Evolutionary conservation across 2,329 filamentous ascomycete genomes (phyloP).

Genomic region (Cladobotryum mycophilum): DNA sequence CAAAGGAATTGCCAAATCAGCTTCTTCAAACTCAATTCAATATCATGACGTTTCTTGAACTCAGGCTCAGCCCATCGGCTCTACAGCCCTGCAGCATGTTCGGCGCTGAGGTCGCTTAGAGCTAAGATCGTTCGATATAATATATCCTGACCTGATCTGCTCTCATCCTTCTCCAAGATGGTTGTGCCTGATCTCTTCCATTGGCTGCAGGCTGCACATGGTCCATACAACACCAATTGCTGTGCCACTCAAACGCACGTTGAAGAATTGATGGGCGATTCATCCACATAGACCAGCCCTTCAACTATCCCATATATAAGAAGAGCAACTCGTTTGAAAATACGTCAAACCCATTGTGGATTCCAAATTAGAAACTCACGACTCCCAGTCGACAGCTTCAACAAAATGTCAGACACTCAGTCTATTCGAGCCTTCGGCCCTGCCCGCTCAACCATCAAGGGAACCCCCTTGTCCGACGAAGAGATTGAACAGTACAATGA

Average conservation of each 20-base stretch:
- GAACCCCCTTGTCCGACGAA: conserved; percentile 55
- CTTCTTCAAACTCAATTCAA: conserved; percentile 2
- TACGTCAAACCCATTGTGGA: background rate
- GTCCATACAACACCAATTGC: too few species aligned
- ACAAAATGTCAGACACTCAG: conserved; percentile 37
- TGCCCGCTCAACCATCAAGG: conserved; percentile 59
- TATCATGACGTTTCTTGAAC: background rate
- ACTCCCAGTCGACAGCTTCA: background rate
- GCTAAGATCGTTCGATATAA: conserved; percentile 6
- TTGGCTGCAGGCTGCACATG: too few species aligned
- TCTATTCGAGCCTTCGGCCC: conserved; percentile 59
- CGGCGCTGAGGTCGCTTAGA: background rate
- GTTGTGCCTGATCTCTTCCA: too few species aligned
- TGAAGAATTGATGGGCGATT: too few species aligned
- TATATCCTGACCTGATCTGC: background rate
- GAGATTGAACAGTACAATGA: conserved; percentile 64
- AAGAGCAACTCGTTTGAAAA: background rate
- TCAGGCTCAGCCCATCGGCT: background rate
- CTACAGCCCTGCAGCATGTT: background rate
- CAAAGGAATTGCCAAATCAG: conserved; percentile 3
- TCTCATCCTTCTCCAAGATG: too few species aligned
- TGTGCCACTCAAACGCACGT: too few species aligned
- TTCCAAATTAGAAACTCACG: conserved; percentile 2
- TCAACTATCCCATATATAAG: conserved; percentile 3
- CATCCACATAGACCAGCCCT: too few species aligned